Percentiles rank a stretch among this genome's conserved stretches.
Evolutionary conservation across 2,329 filamentous ascomycete species (phyloP).

Genomic region (Colletotrichum endophyticum): DNA sequence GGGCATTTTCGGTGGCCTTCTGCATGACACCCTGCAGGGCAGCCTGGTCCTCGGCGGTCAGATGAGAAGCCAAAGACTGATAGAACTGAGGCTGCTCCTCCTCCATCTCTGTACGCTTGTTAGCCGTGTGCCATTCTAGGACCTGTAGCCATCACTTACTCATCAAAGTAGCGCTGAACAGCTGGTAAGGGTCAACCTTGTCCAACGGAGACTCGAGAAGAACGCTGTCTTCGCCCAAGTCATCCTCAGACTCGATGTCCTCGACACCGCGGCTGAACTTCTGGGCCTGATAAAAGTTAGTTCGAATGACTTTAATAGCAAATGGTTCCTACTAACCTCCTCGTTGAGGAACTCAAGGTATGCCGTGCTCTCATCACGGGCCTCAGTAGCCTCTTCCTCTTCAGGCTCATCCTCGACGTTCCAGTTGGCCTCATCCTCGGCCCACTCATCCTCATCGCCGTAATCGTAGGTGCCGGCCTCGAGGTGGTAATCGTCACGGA

Average conservation of each 20-base stretch:
- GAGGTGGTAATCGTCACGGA: constrained; percentile 83
- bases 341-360: constrained; percentile 97
- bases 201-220: constrained; percentile 93
- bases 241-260: constrained; percentile 78
- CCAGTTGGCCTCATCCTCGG: constrained; percentile 84
- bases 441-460: constrained; percentile 80
- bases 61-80: constrained; percentile 75
- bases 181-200: constrained; percentile 90
- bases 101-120: constrained; percentile 71
- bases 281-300: constrained; percentile 66
- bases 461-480: constrained; percentile 65
- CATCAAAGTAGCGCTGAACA: constrained; percentile 83
- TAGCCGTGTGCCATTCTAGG: constrained; percentile 9
- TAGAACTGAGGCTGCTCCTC: constrained; percentile 92
- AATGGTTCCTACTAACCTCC: constrained; percentile 62
- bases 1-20: constrained; percentile 51
- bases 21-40: constrained; percentile 82
- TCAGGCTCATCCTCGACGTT: constrained; percentile 74
- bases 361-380: constrained; percentile 88
- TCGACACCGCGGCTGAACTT: constrained; percentile 75
- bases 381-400: constrained; percentile 68
- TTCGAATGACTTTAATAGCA: not conserved
- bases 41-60: constrained; percentile 80
- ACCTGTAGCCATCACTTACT: constrained; percentile 62
- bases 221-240: constrained; percentile 90